phyloP scores from a whole-genome alignment of 441 rosid genomes.

The Sinapis alba region DNA sequence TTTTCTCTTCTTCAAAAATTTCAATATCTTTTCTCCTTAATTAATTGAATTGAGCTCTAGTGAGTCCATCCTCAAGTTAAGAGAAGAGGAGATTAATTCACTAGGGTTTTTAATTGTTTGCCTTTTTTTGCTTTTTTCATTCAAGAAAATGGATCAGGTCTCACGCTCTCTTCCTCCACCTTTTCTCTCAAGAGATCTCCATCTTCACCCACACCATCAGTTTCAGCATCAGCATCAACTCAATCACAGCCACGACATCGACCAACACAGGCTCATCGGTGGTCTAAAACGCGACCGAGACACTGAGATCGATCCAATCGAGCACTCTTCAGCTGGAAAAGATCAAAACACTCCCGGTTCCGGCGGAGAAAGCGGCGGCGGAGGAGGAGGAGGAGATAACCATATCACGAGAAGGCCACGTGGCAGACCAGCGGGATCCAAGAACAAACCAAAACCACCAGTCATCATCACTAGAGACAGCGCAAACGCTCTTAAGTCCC shows the following conservation, averaged over 20 bases:
- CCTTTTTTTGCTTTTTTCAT: background rate
- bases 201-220: conserved; percentile 67
- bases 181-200: conserved; percentile 71
- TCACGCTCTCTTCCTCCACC: conserved; percentile 84
- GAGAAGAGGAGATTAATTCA: background rate
- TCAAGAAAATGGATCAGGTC: conserved; percentile 63
- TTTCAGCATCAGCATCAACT: conserved; percentile 58
- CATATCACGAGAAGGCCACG: conserved; percentile 70
- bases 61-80: conserved; percentile 14
- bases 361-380: conserved; percentile 45
- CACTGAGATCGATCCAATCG: conserved; percentile 40
- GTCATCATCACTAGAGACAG: conserved; percentile 84
- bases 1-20: background rate
- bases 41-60: conserved; percentile 21
- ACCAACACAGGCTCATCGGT: conserved; percentile 45
- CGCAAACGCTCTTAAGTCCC: conserved; percentile 85
- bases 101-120: conserved; percentile 30
- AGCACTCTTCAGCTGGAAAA: conserved; percentile 32
- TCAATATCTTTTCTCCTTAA: conserved; percentile 1
- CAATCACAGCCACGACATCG: conserved; percentile 52
- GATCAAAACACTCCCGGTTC: conserved; percentile 35
- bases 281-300: conserved; percentile 69
- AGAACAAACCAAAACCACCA: conserved; percentile 83
- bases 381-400: conserved; percentile 42
- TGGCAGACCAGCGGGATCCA: conserved; percentile 85